phyloP scores from a whole-genome alignment of 345 rosid species.

The Corchorus capsularis region DNA sequence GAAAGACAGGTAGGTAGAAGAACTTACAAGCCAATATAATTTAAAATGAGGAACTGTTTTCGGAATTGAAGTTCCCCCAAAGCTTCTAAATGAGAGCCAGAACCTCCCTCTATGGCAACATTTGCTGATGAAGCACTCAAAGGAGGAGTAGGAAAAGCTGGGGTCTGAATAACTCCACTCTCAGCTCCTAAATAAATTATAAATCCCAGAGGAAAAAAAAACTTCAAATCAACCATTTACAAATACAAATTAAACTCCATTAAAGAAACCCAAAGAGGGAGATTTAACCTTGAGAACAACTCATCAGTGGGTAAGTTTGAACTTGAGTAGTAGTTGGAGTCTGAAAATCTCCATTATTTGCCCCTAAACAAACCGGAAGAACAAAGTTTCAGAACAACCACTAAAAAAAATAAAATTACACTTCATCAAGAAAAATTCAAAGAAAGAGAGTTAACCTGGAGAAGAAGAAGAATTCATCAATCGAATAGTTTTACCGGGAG shows the following conservation, averaged over 20 bases:
- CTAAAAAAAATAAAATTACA: no score
- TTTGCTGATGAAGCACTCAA: not conserved
- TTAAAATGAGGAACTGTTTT: conserved; percentile 60
- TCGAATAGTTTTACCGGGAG: no score
- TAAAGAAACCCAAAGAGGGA: not conserved
- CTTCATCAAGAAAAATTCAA: no score
- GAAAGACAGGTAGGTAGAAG: not conserved
- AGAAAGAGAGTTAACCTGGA: no score
- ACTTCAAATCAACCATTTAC: not conserved
- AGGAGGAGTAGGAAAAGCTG: not conserved
- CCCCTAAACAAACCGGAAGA: no score
- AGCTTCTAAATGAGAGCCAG: conserved; percentile 43
- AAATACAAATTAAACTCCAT: no score
- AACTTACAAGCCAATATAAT: conserved; percentile 64
- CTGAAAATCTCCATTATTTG: no score
- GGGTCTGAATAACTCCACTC: not conserved
- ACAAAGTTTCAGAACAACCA: no score
- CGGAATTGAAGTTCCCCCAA: conserved; percentile 64
- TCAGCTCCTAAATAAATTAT: not conserved
- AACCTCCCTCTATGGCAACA: not conserved
- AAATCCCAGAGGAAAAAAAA: not conserved
- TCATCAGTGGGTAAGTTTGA: not conserved
- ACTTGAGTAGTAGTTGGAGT: not conserved
- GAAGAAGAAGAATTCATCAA: not conserved
- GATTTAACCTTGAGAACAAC: conserved; percentile 5